These are phyloP conservation scores for Arxiozyma slooffiae DNA, from an alignment of 1,139 yeast species.

Conservation along the genomic window DNA sequence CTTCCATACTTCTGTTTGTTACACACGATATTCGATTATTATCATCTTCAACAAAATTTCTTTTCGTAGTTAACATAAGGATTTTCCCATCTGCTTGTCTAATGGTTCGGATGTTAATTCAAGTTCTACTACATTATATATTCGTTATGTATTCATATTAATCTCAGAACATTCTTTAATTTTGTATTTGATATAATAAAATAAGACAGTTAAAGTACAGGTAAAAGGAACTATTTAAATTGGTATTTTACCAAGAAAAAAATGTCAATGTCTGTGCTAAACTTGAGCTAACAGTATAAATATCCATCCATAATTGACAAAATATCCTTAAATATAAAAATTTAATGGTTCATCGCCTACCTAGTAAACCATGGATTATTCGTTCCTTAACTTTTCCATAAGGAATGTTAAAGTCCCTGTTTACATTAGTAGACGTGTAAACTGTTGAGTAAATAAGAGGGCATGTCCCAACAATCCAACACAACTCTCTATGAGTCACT, in stretches of 20 bases:
- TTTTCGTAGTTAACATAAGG: not conserved
- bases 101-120: not conserved
- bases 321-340: conserved; percentile 50
- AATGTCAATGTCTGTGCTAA: conserved; percentile 46
- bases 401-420: conserved; percentile 35
- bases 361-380: conserved; percentile 53
- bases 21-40: not conserved
- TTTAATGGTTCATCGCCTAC: conserved; percentile 60
- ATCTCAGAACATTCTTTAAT: not conserved
- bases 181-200: not conserved
- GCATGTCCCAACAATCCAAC: conserved; percentile 54
- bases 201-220: not conserved
- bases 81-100: not conserved
- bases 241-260: no score
- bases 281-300: conserved; percentile 42
- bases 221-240: not conserved
- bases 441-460: conserved; percentile 47
- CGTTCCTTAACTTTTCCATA: conserved; percentile 58
- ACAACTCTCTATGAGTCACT: conserved; percentile 42
- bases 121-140: not conserved
- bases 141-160: conserved; percentile 1
- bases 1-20: no score
- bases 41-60: not conserved
- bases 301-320: conserved; percentile 61
- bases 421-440: conserved; percentile 45